Evolutionary conservation across 2,329 filamentous ascomycete genomes (phyloP).

Genomic region (Dothistroma septosporum): DNA sequence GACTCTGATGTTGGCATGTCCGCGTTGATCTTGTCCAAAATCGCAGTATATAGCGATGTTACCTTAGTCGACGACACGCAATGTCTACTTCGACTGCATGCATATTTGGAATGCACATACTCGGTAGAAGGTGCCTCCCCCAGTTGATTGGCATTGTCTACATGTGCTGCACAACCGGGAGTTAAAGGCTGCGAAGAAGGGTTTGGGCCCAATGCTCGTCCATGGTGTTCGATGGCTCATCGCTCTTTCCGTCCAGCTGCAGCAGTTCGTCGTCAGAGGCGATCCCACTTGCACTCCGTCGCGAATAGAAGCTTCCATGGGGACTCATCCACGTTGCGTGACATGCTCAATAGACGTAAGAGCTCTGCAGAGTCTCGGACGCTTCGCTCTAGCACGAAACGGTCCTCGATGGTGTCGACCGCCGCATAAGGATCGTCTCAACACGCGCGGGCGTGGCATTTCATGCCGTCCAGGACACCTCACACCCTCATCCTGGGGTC

Average conservation of each 20-base stretch:
- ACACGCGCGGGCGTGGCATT: background rate
- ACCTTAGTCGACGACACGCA: background rate
- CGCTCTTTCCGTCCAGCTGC: background rate
- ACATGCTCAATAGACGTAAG: background rate
- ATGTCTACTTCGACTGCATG: background rate
- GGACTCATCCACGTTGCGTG: background rate
- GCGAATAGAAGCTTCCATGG: background rate
- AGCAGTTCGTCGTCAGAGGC: background rate
- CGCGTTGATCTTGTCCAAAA: background rate
- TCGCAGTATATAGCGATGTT: background rate
- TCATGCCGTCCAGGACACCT: background rate
- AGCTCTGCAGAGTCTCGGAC: background rate
- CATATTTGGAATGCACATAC: background rate
- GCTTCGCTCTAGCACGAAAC: background rate
- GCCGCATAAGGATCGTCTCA: background rate
- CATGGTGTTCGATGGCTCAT: background rate
- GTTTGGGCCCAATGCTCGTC: background rate
- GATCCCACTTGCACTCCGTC: background rate
- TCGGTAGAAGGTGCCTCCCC: background rate
- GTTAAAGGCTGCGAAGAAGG: background rate
- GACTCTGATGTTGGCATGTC: background rate
- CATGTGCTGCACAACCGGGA: background rate
- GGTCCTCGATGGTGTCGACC: background rate
- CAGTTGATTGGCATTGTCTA: background rate
- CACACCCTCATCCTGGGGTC: background rate